Base-by-base conservation (phyloP, 78 protist species). In the Ministeria vibrans region DNA sequence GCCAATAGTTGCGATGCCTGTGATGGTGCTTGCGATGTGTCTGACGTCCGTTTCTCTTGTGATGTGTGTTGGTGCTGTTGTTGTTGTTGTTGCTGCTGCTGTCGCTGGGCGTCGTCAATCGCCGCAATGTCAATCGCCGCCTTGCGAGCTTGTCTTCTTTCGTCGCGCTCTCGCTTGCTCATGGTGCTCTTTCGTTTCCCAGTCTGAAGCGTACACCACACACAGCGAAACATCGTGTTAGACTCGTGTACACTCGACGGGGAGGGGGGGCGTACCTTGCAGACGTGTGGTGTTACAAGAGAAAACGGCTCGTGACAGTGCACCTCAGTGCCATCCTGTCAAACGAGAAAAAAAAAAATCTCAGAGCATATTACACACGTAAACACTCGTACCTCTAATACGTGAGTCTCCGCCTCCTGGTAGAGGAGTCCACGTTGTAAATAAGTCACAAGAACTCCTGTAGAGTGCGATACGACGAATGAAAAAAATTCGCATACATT, bases 391-490 rank as follows among this genome's bases (percentile, higher is more conserved):
- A 64, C 80, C 81, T 76, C 82, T 36, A 2, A 30, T 3, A 91
- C 25, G 62, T 91, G 93, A 22, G 92, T 78, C 75, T 95, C 98
- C 1, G 95, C 87, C n/a, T 94, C 94, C n/a, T 49, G n/a, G 68
- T 95, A 95, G 61, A 85, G 96, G 28, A 95, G 43, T 0, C 98
- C 99, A 77, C 92, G 94, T 75, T 95, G 97, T 18, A 96, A 42
- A 7, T 91, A 64, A 25, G 94, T 81, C 36, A 96, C 64, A 34
- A 96, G 82, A 7, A 87, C 78, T 28, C 97, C 98, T 6, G 95
- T n/a, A n/a, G n/a, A n/a, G n/a, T n/a, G n/a, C n/a, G n/a, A n/a
- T n/a, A n/a, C n/a, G n/a, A n/a, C n/a, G n/a, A n/a, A n/a, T n/a
- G n/a, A n/a, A n/a, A n/a, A n/a, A n/a, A n/a, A n/a, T n/a, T n/a